These are phyloP conservation scores for Uncinocarpus reesii DNA, from an alignment of 2,329 filamentous ascomycete species.

Conservation along the genomic window DNA sequence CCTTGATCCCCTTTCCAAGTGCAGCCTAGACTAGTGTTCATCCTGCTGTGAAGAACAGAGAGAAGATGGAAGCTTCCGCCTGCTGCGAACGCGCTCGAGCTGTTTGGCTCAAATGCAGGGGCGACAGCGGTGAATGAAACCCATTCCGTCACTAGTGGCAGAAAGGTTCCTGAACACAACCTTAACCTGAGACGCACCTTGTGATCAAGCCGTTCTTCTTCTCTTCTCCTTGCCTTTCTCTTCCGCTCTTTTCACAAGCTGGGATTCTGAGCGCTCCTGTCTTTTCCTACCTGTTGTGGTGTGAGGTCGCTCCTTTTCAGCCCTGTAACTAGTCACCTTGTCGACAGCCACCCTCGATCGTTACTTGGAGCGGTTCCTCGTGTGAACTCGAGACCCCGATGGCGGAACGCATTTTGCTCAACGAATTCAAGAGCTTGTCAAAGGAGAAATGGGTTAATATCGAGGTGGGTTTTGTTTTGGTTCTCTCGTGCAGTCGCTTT, in stretches of 20 bases:
- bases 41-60: no score
- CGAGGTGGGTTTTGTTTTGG: slow-evolving; percentile 48
- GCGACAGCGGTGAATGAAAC: neutral
- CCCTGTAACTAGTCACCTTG: no score
- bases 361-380: neutral
- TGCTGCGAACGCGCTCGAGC: neutral
- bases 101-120: neutral
- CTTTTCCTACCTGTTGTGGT: neutral
- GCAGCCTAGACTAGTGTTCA: no score
- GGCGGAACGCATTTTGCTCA: slow-evolving; percentile 77
- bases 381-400: slow-evolving; percentile 21
- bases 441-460: slow-evolving; percentile 94
- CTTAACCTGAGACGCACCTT: slow-evolving; percentile 1
- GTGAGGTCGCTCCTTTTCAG: neutral
- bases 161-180: slow-evolving; percentile 5
- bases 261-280: neutral
- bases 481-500: neutral
- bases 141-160: slow-evolving; percentile 4
- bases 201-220: neutral
- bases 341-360: neutral
- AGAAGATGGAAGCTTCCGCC: neutral
- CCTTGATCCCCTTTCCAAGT: no score
- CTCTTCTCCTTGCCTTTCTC: neutral
- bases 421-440: slow-evolving; percentile 68
- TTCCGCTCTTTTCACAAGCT: neutral